Evolutionary conservation across 257 asterid genomes (phyloP).

Genomic region (Solanum lycopersicoides): DNA sequence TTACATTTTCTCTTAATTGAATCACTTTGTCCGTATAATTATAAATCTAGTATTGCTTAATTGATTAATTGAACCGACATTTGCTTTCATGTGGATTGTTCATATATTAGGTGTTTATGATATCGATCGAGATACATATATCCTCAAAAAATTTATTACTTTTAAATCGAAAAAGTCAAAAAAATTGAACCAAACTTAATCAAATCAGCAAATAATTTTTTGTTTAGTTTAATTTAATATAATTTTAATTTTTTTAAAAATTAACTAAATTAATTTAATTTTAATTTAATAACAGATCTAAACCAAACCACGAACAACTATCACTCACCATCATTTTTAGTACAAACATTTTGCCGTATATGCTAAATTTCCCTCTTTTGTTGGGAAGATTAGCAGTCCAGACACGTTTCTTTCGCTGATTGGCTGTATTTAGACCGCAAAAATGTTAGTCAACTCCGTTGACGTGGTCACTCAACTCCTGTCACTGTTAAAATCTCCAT

Average conservation of each 20-base stretch:
- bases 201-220: too few relatives aligned
- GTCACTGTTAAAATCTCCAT: neutral
- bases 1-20: neutral
- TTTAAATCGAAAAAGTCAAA: rapidly evolving
- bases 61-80: neutral
- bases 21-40: neutral
- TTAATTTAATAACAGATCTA: too few relatives aligned
- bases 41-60: too few relatives aligned
- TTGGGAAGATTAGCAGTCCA: neutral
- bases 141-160: neutral
- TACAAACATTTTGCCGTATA: neutral
- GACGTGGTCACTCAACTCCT: neutral
- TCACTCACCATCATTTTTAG: neutral
- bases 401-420: neutral
- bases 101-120: neutral
- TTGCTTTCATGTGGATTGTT: neutral
- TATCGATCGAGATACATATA: too few relatives aligned
- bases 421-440: neutral
- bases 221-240: too few relatives aligned
- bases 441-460: neutral
- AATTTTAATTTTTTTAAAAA: too few relatives aligned
- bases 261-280: rapidly evolving
- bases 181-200: too few relatives aligned
- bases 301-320: rapidly evolving
- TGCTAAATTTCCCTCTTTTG: neutral